Evolutionary conservation across 371 early-diverging fungal genomes (phyloP), one percentile per base, ranked within the genome.

Genomic region (Parasitella parasitica): DNA sequence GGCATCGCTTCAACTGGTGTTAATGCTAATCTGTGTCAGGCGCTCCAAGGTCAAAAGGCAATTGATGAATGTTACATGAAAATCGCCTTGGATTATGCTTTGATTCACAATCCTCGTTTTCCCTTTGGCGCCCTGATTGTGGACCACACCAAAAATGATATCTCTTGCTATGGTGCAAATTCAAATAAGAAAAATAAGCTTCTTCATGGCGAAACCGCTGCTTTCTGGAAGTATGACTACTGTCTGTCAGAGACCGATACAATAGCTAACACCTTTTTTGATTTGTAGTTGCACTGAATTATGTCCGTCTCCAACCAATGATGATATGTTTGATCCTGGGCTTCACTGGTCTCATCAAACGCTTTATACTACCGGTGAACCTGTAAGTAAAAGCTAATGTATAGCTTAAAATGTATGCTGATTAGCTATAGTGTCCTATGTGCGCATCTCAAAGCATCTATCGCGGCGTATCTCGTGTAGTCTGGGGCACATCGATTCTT

Each of bases 101-200:
- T 69, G 36, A 38, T 58, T 28, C 69, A 71, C 32, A 74, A 71
- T 22, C 75, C 71, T 13, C 32, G 52, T 3, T 62, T 66, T 35
- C 71, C 71, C 7, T 74, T 74, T 41, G 71, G 75, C 20, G 69
- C 75, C 0, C 37, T 75, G 24, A 72, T 75, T 41, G 75, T 72
- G 1, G 75, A 72, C 27, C 72, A 75, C 43, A 72, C 62, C 7
- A 60, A 51, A 11, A 75, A 75, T 28, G 66, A 71, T 6, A 71
- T 74, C 6, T 68, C 71, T n/a, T 74, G 75, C 37, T 74, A 69
- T 22, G 75, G 75, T 4, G 71, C 66, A n/a, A 74, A 71, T 28
- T 69, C 71, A 1, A 66, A 66, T 27, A 60, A 63, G 9, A 68
- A 68, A 38, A 70, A 73, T 54, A 67, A 67, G 46, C 54, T 73